Conservation (phyloP, 2,329 filamentous ascomycete species). For the Ophiostoma ulmi region DNA sequence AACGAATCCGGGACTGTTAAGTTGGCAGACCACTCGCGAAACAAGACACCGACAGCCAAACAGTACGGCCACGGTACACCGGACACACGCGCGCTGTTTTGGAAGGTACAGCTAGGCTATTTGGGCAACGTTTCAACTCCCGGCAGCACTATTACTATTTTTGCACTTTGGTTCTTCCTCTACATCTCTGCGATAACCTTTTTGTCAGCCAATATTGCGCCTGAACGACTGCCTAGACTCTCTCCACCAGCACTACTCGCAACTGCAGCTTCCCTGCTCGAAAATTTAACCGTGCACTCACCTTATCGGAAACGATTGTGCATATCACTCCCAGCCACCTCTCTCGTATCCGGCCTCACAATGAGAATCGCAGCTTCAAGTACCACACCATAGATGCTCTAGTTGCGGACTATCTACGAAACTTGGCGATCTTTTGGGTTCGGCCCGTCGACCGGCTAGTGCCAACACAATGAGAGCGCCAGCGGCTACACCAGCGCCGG, state of each 20-base stretch:
- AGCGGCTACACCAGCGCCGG: constrained; percentile 10
- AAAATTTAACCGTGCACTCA: not conserved
- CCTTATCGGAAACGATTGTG: constrained; percentile 4
- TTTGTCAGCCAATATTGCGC: not conserved
- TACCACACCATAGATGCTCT: constrained; percentile 14
- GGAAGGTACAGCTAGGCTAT: not conserved
- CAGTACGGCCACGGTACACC: not conserved
- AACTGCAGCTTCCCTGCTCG: not conserved
- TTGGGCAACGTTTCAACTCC: not conserved
- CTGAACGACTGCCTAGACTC: not conserved
- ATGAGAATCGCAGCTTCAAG: constrained; percentile 22
- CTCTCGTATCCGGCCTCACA: constrained; percentile 14
- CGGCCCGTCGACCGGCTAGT: constrained; percentile 23
- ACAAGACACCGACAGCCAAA: not conserved
- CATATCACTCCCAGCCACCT: constrained; percentile 4
- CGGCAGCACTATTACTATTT: not conserved
- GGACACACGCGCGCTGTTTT: constrained; percentile 1
- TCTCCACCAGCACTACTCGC: not conserved
- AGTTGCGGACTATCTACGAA: constrained; percentile 10
- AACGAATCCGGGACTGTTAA: not conserved
- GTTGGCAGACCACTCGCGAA: not conserved
- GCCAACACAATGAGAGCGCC: constrained; percentile 21
- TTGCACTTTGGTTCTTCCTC: not conserved
- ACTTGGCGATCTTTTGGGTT: constrained; percentile 18
- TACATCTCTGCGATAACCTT: too few species aligned